Evolutionary conservation across 2,329 filamentous ascomycete species (phyloP), one percentile per base, ranked within the genome.

Genomic region (Incumbomyces delicatus): DNA sequence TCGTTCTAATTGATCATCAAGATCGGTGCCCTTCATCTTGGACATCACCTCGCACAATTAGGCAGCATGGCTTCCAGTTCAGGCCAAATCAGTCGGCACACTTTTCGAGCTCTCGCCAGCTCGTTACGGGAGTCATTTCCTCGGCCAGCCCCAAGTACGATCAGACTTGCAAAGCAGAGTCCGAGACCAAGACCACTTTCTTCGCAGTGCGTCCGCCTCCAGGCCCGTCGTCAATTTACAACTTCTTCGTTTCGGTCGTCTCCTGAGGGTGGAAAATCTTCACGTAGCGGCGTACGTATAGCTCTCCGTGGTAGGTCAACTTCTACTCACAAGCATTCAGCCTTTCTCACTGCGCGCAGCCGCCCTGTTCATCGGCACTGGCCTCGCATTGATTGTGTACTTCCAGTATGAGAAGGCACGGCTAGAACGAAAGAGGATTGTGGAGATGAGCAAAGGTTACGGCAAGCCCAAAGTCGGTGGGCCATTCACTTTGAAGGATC

Each of bases 341-440:
- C 92, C 92, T 27, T 96, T 98, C 71, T 95, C 89, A 45, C 89
- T 86, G 80, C 90, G 87, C 68, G 84, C 90, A 29, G 90, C 87
- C 14, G 57, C 88, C 42, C 75, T 98, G 53, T 96, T 98, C 70
- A 74, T 96, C 54, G 62, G 76, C 39, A 84, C 88, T 2, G 88
- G 86, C 57, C 81, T 71, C 11, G 83, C 80, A 22, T 74, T 98
- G 59, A 81, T 88, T 50, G 78, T 86, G 67, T 98, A 96, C 65
- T 96, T 98, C 67, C 87, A 89, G 60, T 80, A 81, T 59, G 92
- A 98, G 67, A 96, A 96, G 73, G 80, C 80, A 58, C 83, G 92
- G 60, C 83, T 98, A 80, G 82, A 92, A 63, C 79, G 89, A 53
- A 85, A 89, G 71, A 78, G 88, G 47, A 79, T 95, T 57, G 88